Base-by-base conservation (phyloP, 805 yeast genomes). In the Starmera caribaea region DNA sequence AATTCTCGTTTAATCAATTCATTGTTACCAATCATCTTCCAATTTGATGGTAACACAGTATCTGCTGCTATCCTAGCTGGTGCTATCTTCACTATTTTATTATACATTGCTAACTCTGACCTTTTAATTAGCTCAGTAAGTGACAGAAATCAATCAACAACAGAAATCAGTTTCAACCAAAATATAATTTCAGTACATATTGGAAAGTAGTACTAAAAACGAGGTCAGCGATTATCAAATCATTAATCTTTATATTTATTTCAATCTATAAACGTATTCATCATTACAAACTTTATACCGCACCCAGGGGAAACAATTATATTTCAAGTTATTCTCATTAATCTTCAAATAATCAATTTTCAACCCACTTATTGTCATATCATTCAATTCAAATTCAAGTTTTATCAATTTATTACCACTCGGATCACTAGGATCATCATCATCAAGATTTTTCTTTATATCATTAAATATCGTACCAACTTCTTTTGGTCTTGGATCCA, bases 231-330 rank as follows among this genome's bases (percentile, higher is more conserved):
- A 21, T 21, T 21, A 21, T 21, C 24, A 21, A 21, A 21, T 4
- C 7, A 21, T 21, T 21, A 21, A 21, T 21, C 4, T 9, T 13
- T 33, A 6, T 17, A 13, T 16, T 27, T 32, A 12, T 38, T 34
- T 36, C 21, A 35, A n/a, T 50, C 58, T 54, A 45, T 51, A 54
- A 17, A 54, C 44, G 41, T 51, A 54, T 32, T 66, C 61, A 40
- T 62, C 67, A 47, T 65, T 72, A 30, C 57, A 45, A 5, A 73
- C 71, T 42, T 69, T 59, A 50, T 82, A 81, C 39, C 81, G 66
- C 1, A 83, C 81, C 94, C 94, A 83, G 0, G 92, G 89, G 52
- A 83, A 82, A 33, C 84, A 73, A 6, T 83, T 76, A 47, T 79
- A 79, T 38, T 71, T 65, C 51, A 81, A 55, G 38, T 67, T 69